Evolutionary conservation across 2,329 filamentous ascomycete genomes (phyloP), one percentile per base, ranked within the genome.

Genomic region (Colletotrichum paranaense): DNA sequence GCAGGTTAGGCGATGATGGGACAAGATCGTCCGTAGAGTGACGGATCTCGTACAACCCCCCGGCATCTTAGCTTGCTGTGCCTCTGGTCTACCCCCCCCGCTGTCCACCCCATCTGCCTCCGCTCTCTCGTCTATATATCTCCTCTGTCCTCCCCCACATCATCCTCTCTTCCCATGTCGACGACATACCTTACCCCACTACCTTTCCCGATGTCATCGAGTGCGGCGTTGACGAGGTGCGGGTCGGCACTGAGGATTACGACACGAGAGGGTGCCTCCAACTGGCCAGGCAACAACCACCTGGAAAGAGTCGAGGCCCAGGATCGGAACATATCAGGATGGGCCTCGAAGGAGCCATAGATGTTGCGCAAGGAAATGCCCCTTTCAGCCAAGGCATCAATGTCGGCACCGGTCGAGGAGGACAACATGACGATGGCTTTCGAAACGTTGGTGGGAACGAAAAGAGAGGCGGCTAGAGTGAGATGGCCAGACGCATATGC

Each of bases 21-120:
- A 62, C 62, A 71, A 73, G 71, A 73, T 73, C 71, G 67, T 70
- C 71, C 71, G 67, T 67, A 62, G 24, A 32, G 46, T 62, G 67
- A 58, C 56, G 71, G 67, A 66, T 71, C 71, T 71, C 65, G 67
- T 71, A 62, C 71, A 62, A 66, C 71, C 70, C 71, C 71, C 53
- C 56, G n/a, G 26, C 56, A 62, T 57, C 9, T 28, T 14, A 19
- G 22, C n/a, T 63, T 59, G 22, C 56, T 56, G 38, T 63, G 26
- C 19, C 16, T 53, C 65, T 12, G 16, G 5, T 14, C 32, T 6
- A 49, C 24, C 24, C n/a, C n/a, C 30, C 11, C 38, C 16, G 38
- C 52, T 22, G 5, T 32, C 26, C 16, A 30, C 22, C n/a, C 26
- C 12, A 3, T 52, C 49, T 7, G 22, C n/a, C 32, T 24, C 30